Evolutionary conservation across 768 basidiomycete species (phyloP), one percentile per base, ranked within the genome.

Genomic region (Pleurotus cornucopiae): DNA sequence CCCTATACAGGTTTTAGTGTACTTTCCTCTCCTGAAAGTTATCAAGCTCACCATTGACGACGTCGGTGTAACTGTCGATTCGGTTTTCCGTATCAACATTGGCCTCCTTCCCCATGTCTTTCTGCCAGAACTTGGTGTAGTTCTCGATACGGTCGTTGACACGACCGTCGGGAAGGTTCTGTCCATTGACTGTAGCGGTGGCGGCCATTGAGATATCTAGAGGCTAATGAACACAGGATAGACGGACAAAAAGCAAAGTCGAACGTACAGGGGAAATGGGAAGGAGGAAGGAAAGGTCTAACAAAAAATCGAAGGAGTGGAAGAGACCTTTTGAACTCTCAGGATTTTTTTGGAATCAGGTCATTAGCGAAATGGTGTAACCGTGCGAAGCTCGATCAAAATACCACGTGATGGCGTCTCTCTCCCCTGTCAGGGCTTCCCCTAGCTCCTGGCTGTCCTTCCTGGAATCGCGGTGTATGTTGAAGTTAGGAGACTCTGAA

Each of bases 111-210:
- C 71, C 71, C 26, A 84, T 75, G 69, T 96, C 89, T 67, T 88
- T 86, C 60, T 94, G 81, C 95, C 96, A 99, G 74, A 92, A 94
- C 66, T 83, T 84, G 63, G 88, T 88, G 75, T 99, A 98, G 71
- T 84, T 85, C 67, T 83, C 84, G 46, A 93, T 88, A 47, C 91
- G 89, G 61, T 76, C 73, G 61, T 76, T 74, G 49, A 83, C 73
- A 49, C 88, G 85, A 55, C 82, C 85, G 62, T 89, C 89, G 62
- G 72, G 72, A 59, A 49, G 63, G 11, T 44, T 44, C 18, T 58
- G 26, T 30, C 26, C 26, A 13, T 34, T 23, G 6, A 7, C 46
- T 20, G 46, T 47, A 9, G 20, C 48, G 30, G 39, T 40, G 23
- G 51, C 37, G n/a, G 51, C 34, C 51, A 53, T 53, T n/a, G 21